Evolutionary conservation across 192 early-diverging fungal genomes (phyloP), one percentile per base, ranked within the genome.

Genomic region (Gaertneriomyces sp.): DNA sequence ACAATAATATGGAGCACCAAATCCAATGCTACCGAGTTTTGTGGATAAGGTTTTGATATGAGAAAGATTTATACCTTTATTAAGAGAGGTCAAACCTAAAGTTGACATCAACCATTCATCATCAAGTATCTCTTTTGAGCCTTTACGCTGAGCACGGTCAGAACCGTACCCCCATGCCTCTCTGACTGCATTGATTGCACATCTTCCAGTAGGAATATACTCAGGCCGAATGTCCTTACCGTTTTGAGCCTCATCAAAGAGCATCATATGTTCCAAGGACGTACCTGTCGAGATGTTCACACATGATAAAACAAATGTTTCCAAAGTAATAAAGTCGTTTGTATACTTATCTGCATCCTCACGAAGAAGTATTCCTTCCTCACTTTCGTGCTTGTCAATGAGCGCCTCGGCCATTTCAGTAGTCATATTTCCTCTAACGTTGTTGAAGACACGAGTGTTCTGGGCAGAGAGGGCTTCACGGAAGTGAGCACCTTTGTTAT

Each of bases 181-280:
- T 58, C 53, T 56, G 4, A 56, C 41, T 9, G 25, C 12, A 25
- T 64, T 64, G 52, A 57, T 4, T 9, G 55, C 10, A 43, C 63
- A 64, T 16, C n/a, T n/a, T 41, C 63, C 63, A 17, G 39, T 42
- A 11, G 50, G 39, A 1, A 38, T 17, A 1, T 38, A 1, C 7
- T 56, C 33, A 25, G 17, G 52, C 16, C 50, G 19, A 19, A 25
- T 10, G 20, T 42, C 42, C 7, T 17, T 17, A 11, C 55, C 63
- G 8, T 55, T 42, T 56, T 64, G 50, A 10, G n/a, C 7, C 38
- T 64, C 53, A 42, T 64, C 63, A 56, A 64, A 64, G 10, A 64
- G 42, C 14, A 64, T 16, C 52, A 56, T 64, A 7, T 64, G 16
- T 8, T 57, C 63, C 1, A 53, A 42, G 7, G 9, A 1, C 1